Evolutionary conservation across 306 rosid species (phyloP), one percentile per base, ranked within the genome.

Genomic region (Dicorynia guianensis): DNA sequence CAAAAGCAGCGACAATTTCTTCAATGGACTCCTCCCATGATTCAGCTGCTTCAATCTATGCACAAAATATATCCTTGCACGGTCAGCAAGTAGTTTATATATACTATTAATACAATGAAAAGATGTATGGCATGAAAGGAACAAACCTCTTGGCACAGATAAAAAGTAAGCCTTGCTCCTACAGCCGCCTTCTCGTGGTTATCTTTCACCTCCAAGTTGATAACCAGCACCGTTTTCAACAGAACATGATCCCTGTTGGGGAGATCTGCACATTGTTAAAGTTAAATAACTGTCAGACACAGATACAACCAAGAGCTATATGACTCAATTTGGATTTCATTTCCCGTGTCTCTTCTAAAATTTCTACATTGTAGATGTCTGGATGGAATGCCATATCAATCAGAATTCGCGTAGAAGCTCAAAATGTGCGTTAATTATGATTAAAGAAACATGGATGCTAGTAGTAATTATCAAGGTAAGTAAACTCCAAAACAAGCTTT

Each of bases 171-270:
- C 64, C 96, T 85, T 33, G 89, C 99, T 82, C 97, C 98, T 15
- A 79, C 65, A 2, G 97, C 96, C 46, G 98, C 98, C 88, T 95
- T 97, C 67, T 92, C 98, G 0, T 95, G 98, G 85, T 95, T 92
- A 87, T 95, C 98, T 81, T 95, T 95, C 42, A 95, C 98, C 90
- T 95, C 98, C 91, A 95, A 89, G 81, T 95, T 95, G 64, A 95
- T 59, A 65, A 95, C 57, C 80, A 95, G 83, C 58, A 90, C 97
- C 61, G 83, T 69, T 88, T 89, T 95, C 93, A 84, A 59, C 8
- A 85, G 83, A 75, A 60, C 83, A 15, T 92, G 97, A 47, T 92
- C 92, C 58, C 99, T 86, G 39, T 75, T 89, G 81, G 92, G 83
- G 56, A 95, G 91, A 89, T 95, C 99, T 95, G 81, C 83, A 65